Base-by-base conservation (phyloP, 2,329 filamentous ascomycete genomes). In the Cryphonectria naterciae region DNA sequence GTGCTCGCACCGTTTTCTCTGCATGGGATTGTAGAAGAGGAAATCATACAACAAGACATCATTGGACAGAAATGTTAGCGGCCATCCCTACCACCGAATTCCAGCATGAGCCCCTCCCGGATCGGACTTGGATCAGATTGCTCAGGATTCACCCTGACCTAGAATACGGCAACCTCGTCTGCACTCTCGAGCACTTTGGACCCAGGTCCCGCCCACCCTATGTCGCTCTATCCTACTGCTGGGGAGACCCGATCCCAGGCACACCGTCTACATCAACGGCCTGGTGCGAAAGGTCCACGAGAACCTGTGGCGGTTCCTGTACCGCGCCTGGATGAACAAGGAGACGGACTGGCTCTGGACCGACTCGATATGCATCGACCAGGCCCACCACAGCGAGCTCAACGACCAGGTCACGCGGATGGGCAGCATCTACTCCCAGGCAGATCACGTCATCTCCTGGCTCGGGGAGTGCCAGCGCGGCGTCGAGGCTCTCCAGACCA, bases 321-420 rank as follows among this genome's bases (percentile, higher is more conserved):
- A 39, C n/a, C 43, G 67, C 28, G n/a, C 67, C 15, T 64, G 67
- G 67, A 52, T n/a, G 58, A 43, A 68, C 22, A 43, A 52, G 22
- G 41, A 35, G 5, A 43, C 67, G 6, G 58, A 35, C 5, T 68
- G 49, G 46, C n/a, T 68, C 35, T 68, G 60, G 67, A 68, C 46
- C 39, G 67, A 68, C 60, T 63, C 60, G 22, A 49, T 68, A 28
- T 68, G 58, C 60, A 58, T 68, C 25, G 67, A 68, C 67, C 67
- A 68, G 46, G 17, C 25, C 35, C 35, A 46, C 11, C 67, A 52
- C 60, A 61, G 56, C 39, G 67, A 68, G 58, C 67, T 61, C 58
- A 68, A 64, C 25, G 67, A 52, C 15, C 67, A 68, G 43, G 60
- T 68, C 19, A 35, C 35, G 7, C 28, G 43, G 17, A 68, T 68